Evolutionary conservation across 1,139 yeast genomes (phyloP), one percentile per base, ranked within the genome.

Genomic region (Arxiozyma bovina): DNA sequence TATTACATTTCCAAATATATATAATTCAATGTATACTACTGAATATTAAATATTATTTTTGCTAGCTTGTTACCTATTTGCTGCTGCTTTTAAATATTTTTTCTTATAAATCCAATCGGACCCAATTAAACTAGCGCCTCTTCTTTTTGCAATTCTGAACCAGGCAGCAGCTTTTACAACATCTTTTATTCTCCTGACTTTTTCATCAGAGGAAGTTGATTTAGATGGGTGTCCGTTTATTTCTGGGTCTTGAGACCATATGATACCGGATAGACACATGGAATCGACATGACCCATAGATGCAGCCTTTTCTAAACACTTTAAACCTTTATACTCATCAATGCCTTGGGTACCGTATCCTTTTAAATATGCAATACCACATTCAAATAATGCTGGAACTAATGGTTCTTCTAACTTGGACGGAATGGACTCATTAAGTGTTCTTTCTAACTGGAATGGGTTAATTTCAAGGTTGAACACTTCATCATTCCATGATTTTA

Each of bases 41-140:
- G 38, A 49, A 43, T 42, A 20, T 25, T 45, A 42, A 49, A 11
- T 22, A 15, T 17, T 22, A 38, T 50, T 20, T 38, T 46, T 41
- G n/a, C 12, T 18, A 8, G 18, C 20, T 20, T 15, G 12, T 30
- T n/a, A 30, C 21, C 54, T 48, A 12, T 18, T 22, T 20, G 30
- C 46, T 11, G 54, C 54, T n/a, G 34, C 45, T 34, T 61, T 69
- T 72, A 77, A 68, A 64, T 86, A 86, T 72, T 85, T 85, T 49
- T 81, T 82, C 67, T 85, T 85, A 72, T 85, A 82, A 47, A 86
- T 85, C 94, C 94, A 87, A 56, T 84, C 80, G 58, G 85, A 83
- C 1, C 91, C 91, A 42, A 84, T 79, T 57, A 83, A 73, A 60
- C 77, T 79, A 23, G 79, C 79, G 1, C 93, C 94, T 60, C 78